Evolutionary conservation across 371 early-diverging fungal genomes (phyloP), one percentile per base, ranked within the genome.

Genomic region (Coemansia sp.): DNA sequence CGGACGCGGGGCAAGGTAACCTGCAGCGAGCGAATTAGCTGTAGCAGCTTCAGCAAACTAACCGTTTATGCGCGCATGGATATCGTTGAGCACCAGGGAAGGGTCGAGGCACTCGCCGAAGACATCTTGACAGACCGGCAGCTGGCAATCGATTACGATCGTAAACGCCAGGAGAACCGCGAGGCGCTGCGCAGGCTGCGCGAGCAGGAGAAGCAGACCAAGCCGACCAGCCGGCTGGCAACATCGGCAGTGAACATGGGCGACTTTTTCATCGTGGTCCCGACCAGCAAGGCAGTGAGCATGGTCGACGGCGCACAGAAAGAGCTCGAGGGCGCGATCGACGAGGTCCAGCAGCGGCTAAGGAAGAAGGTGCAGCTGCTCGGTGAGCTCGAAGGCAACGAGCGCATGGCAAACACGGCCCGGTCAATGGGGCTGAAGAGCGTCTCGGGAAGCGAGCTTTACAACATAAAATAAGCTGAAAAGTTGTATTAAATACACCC

Each of bases 161-260:
- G 67, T 42, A 75, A 63, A 35, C 62, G 58, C 32, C 65, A 70
- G 36, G 75, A 75, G 30, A 70, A 65, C 60, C 62, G 71, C 63
- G 61, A 62, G n/a, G 75, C 75, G 2, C 55, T 66, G 42, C 54
- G 55, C 52, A 38, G 52, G 47, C 57, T 73, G 13, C 61, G 53
- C n/a, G 42, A 64, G 48, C 60, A 68, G 41, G 42, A 62, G 39
- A 36, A 54, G 10, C 53, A 41, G 11, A 50, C 35, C 11, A 59
- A 57, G 32, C 65, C 73, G 3, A n/a, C 16, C 32, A 68, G 73
- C 62, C 30, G 42, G 10, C 55, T 51, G 16, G 60, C 64, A 5
- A 64, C 69, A 2, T 56, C 72, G 1, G 48, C 75, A 1, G 61
- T 75, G 31, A 75, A 70, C 75, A 75, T 71, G 75, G 75, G 75